These are phyloP conservation scores for Dendrobium officinale DNA, from an alignment of 106 monocot genomes.

Conservation along the genomic window DNA sequence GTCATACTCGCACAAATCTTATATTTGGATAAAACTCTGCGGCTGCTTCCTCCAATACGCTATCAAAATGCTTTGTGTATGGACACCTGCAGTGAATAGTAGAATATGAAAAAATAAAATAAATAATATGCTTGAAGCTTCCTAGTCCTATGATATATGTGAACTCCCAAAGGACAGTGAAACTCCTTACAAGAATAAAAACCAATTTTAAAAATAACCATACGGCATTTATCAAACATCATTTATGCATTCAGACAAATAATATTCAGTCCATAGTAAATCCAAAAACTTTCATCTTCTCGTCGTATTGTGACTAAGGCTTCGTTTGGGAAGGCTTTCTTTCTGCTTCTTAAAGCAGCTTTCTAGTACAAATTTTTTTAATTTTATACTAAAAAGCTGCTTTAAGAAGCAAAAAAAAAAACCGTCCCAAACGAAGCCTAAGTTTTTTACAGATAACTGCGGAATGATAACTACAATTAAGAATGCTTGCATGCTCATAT, in stretches of 20 bases:
- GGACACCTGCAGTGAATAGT: constrained; percentile 38
- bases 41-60: constrained; percentile 80
- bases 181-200: not conserved
- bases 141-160: not conserved
- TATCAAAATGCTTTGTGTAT: constrained; percentile 80
- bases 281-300: not conserved
- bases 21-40: constrained; percentile 71
- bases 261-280: not conserved
- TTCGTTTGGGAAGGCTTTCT: too few species aligned
- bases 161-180: not conserved
- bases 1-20: constrained; percentile 59
- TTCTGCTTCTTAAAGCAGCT: too few species aligned
- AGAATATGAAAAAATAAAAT: not conserved
- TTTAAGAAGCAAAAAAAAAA: too few species aligned
- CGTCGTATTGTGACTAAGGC: too few species aligned
- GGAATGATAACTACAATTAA: not conserved
- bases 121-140: not conserved
- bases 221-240: not conserved
- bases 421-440: too few species aligned
- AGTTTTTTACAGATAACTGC: too few species aligned
- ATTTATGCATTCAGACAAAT: not conserved
- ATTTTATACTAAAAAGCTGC: too few species aligned
- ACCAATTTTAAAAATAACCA: not conserved
- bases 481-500: not conserved
- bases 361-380: too few species aligned